These are phyloP conservation scores for Murraya paniculata DNA, from an alignment of 345 rosid genomes.

Conservation along the genomic window DNA sequence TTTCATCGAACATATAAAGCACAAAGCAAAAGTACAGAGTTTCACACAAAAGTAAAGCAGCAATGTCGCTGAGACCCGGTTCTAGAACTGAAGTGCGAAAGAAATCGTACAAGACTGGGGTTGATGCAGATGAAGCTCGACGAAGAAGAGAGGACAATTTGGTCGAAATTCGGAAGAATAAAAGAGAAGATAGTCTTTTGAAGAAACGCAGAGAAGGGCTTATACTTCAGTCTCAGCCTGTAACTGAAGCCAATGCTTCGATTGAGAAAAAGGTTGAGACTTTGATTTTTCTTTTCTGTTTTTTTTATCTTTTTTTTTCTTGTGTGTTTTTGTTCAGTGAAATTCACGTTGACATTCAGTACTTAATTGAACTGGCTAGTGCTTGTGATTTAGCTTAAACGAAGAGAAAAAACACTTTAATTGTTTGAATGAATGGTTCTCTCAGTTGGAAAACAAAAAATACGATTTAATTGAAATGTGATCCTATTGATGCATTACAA, in stretches of 20 bases:
- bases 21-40: not conserved
- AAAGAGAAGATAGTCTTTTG: conserved; percentile 45
- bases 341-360: not conserved
- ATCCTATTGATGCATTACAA: not conserved
- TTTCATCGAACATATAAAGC: conserved; percentile 10
- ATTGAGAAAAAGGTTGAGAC: conserved; percentile 45
- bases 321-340: not conserved
- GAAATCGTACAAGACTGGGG: conserved; percentile 47
- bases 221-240: conserved; percentile 35
- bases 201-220: conserved; percentile 59
- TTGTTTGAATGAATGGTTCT: not conserved
- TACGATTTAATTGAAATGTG: not conserved
- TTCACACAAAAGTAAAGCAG: not conserved
- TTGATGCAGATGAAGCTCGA: conserved; percentile 45
- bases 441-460: not conserved
- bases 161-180: conserved; percentile 53
- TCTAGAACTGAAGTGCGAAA: conserved; percentile 35
- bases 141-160: conserved; percentile 53
- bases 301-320: not conserved
- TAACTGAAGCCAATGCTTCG: conserved; percentile 20
- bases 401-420: not conserved
- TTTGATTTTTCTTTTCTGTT: too few relatives aligned
- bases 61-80: conserved; percentile 48
- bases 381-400: not conserved
- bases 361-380: conserved; percentile 11